A percentile compares a stretch with the other conserved stretches of the same genome.
phyloP scores from a whole-genome alignment of 2,329 filamentous ascomycete species.

The Fusarium caatingaense region DNA sequence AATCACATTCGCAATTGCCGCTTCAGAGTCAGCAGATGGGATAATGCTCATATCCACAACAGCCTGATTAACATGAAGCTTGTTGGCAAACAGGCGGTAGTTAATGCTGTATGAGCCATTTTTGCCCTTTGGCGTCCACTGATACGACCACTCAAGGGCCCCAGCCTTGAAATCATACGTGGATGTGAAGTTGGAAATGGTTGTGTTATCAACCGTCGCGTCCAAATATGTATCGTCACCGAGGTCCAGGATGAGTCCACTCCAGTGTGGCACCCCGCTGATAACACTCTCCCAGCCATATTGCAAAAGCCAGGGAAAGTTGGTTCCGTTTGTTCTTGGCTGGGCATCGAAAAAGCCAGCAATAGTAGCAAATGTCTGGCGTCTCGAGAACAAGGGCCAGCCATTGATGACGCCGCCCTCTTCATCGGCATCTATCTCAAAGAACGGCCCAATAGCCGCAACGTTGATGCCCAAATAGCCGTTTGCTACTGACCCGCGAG shows the following conservation, averaged over 20 bases:
- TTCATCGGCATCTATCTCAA: neutral
- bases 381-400: slow-evolving; percentile 7
- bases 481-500: slow-evolving; percentile 5
- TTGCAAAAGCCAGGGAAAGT: slow-evolving; percentile 9
- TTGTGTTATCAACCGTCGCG: neutral
- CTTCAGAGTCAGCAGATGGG: neutral
- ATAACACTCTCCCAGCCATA: slow-evolving; percentile 11
- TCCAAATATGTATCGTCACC: slow-evolving; percentile 3
- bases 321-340: neutral
- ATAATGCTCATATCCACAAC: neutral
- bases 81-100: neutral
- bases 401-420: slow-evolving; percentile 1
- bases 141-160: neutral
- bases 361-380: neutral
- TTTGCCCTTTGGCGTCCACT: neutral
- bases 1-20: neutral
- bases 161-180: slow-evolving; percentile 1
- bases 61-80: neutral
- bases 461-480: slow-evolving; percentile 15
- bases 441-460: neutral
- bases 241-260: neutral
- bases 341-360: neutral
- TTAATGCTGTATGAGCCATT: neutral
- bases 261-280: neutral
- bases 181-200: neutral